phyloP scores from a whole-genome alignment of 345 rosid species.

The Eucalyptus pauciflora region DNA sequence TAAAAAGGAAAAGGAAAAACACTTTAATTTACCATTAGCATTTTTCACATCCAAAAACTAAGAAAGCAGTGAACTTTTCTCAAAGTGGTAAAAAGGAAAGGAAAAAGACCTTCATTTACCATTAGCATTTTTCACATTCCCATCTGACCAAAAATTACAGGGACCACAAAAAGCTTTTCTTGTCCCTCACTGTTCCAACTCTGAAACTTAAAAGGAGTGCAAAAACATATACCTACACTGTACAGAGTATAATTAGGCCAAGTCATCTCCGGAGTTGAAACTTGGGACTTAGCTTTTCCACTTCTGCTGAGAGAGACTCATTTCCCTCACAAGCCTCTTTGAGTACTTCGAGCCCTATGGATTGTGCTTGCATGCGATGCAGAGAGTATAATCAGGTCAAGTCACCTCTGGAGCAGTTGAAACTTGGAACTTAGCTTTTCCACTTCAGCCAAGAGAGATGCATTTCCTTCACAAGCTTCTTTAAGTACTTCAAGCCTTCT shows the following conservation, averaged over 20 bases:
- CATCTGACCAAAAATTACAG: background rate
- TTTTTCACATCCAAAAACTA: background rate
- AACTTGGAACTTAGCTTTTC: constrained; percentile 33
- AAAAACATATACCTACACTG: background rate
- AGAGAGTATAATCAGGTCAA: background rate
- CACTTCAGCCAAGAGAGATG: constrained; percentile 38
- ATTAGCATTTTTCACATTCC: background rate
- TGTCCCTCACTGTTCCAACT: background rate
- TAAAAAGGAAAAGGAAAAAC: background rate
- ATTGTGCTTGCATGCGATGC: background rate
- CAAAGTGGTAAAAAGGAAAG: background rate
- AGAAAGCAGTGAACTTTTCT: background rate
- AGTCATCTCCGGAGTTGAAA: background rate
- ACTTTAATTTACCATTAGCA: background rate
- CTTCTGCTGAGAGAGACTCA: constrained; percentile 30
- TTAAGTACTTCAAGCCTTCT: constrained; percentile 32
- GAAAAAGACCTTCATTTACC: background rate
- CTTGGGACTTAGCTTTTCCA: constrained; percentile 36
- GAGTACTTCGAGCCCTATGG: constrained; percentile 17
- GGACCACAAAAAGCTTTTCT: background rate
- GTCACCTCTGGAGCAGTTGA: background rate
- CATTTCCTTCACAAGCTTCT: constrained; percentile 59
- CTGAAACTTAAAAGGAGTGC: background rate
- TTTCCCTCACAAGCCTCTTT: constrained; percentile 57
- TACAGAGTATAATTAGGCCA: background rate